A percentile compares a stretch with the other conserved stretches of the same genome.
These are phyloP conservation scores for Colletotrichum sp. DNA, from an alignment of 2,329 filamentous ascomycete genomes.

Conservation along the genomic window DNA sequence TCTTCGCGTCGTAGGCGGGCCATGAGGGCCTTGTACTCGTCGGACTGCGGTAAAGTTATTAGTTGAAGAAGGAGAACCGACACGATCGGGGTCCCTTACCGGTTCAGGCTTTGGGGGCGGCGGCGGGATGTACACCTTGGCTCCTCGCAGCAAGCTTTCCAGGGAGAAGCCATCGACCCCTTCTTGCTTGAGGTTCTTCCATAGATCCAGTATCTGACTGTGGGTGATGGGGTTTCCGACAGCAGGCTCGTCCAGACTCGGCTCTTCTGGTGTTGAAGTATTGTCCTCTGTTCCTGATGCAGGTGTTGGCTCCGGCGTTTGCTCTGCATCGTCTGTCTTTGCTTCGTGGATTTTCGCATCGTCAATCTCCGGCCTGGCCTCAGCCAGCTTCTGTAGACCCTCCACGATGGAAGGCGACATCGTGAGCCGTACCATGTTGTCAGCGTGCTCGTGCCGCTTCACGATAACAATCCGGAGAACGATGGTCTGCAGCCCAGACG, in stretches of 20 bases:
- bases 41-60: constrained; percentile 55
- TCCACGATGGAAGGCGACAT: constrained; percentile 73
- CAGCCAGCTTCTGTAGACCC: constrained; percentile 51
- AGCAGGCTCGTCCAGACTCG: constrained; percentile 52
- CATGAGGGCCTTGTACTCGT: constrained; percentile 90
- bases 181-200: constrained; percentile 51
- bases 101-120: constrained; percentile 79
- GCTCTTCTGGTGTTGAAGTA: constrained; percentile 37
- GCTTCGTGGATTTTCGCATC: background rate
- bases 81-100: constrained; percentile 50
- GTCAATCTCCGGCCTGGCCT: constrained; percentile 14
- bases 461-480: background rate
- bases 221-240: constrained; percentile 76
- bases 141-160: constrained; percentile 73
- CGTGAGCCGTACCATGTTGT: constrained; percentile 75
- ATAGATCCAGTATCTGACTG: constrained; percentile 68
- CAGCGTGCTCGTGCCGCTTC: background rate
- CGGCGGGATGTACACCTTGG: constrained; percentile 78
- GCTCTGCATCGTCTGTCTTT: background rate
- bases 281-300: background rate
- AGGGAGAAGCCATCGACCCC: constrained; percentile 53
- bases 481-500: no score
- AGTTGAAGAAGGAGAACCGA: background rate
- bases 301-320: background rate
- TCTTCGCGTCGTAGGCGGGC: constrained; percentile 80